Evolutionary conservation across 495 filamentous ascomycete species (phyloP).

Genomic region (Hypoxylon rickii): DNA sequence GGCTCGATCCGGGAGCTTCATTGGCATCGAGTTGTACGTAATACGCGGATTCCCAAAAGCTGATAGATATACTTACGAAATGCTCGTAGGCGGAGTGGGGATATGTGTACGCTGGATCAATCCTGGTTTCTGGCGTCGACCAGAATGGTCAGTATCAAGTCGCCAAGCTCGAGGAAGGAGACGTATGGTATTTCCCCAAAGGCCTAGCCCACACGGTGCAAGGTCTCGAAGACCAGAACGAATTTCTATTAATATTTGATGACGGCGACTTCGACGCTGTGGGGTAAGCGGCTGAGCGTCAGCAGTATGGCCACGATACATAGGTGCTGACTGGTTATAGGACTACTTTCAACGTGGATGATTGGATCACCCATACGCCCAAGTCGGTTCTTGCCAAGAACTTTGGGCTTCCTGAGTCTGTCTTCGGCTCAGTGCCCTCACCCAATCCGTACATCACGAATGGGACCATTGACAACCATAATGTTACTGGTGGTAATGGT

Average conservation of each 20-base stretch:
- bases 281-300: constrained; percentile 38
- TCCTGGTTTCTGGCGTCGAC: constrained; percentile 63
- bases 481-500: constrained; percentile 53
- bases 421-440: constrained; percentile 61
- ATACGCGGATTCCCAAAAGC: background rate
- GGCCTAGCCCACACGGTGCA: constrained; percentile 64
- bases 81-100: constrained; percentile 68
- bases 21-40: constrained; percentile 65
- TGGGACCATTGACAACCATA: constrained; percentile 53
- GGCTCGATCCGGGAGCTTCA: constrained; percentile 67
- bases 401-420: constrained; percentile 60
- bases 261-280: constrained; percentile 59
- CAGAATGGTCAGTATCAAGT: constrained; percentile 61
- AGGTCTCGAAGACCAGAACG: constrained; percentile 63
- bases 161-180: constrained; percentile 59
- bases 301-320: too few species aligned
- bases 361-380: constrained; percentile 68
- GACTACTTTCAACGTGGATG: constrained; percentile 66
- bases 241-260: constrained; percentile 69
- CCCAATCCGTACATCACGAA: constrained; percentile 66
- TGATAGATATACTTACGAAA: background rate
- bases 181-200: constrained; percentile 73
- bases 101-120: constrained; percentile 60
- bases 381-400: constrained; percentile 66
- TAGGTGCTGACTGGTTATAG: constrained; percentile 36